A percentile compares a stretch with the other conserved stretches of the same genome.
Evolutionary conservation across 805 yeast genomes (phyloP).

Genomic region (Saccharomycopsis fermentans): DNA sequence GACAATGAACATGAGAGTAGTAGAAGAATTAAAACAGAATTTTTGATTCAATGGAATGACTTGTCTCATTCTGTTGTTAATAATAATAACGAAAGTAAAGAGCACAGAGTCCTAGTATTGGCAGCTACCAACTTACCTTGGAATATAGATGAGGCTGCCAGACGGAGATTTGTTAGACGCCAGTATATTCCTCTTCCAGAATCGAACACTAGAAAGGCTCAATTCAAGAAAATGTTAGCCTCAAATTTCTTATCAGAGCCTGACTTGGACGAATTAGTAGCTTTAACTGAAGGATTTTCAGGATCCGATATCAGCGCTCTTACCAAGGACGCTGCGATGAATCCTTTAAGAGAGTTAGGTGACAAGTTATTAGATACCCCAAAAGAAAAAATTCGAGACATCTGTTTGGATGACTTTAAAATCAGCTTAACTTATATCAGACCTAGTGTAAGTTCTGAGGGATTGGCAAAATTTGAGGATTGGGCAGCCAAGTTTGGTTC

Average conservation of each 20-base stretch:
- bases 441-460: constrained; percentile 82
- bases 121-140: constrained; percentile 97
- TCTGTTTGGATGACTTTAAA: constrained; percentile 64
- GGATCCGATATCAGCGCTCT: constrained; percentile 92
- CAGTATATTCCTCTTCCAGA: constrained; percentile 95
- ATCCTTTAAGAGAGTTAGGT: constrained; percentile 84
- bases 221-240: constrained; percentile 55
- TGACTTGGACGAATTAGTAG: constrained; percentile 53
- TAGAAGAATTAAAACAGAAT: constrained; percentile 86
- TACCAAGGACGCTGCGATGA: constrained; percentile 98
- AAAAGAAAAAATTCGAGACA: constrained; percentile 71
- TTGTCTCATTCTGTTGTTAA: constrained; percentile 76
- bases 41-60: constrained; percentile 91
- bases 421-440: constrained; percentile 68
- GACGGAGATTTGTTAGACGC: constrained; percentile 85
- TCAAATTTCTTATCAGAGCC: constrained; percentile 51
- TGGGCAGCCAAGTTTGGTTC: constrained; percentile 90
- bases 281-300: constrained; percentile 72
- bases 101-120: constrained; percentile 68
- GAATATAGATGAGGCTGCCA: constrained; percentile 96
- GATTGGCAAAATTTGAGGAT: constrained; percentile 66
- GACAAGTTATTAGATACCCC: constrained; percentile 63
- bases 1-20: constrained; percentile 81
- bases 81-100: constrained; percentile 27
- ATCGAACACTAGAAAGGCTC: constrained; percentile 66